phyloP scores from a whole-genome alignment of 352 stramenopile species.

The Globisporangium nagaii region DNA sequence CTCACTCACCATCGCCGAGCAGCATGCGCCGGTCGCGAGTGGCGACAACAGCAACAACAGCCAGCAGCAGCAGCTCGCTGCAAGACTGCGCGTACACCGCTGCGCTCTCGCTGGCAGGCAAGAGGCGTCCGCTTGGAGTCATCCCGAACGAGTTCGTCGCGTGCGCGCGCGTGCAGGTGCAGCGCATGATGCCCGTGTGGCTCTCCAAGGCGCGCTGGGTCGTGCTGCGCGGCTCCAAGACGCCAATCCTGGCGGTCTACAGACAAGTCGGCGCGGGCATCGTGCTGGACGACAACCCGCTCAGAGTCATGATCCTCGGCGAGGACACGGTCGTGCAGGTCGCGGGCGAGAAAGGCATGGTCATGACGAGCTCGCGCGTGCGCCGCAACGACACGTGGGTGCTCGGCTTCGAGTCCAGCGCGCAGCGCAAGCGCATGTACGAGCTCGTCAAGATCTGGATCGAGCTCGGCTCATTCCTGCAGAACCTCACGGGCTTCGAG shows the following conservation, averaged over 20 bases:
- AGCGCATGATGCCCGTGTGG: slow-evolving; percentile 50
- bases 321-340: slow-evolving; percentile 36
- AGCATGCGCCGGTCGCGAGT: neutral
- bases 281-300: slow-evolving; percentile 28
- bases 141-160: slow-evolving; percentile 51
- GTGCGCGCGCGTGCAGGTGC: slow-evolving; percentile 35
- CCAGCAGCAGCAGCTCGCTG: neutral
- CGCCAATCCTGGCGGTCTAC: slow-evolving; percentile 48
- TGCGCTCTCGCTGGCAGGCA: neutral
- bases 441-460: slow-evolving; percentile 53
- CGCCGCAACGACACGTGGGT: slow-evolving; percentile 48
- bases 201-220: slow-evolving; percentile 47
- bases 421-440: slow-evolving; percentile 38
- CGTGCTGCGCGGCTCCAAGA: slow-evolving; percentile 57
- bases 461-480: slow-evolving; percentile 43
- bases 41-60: neutral
- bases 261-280: slow-evolving; percentile 19
- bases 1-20: too few relatives aligned
- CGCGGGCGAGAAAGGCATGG: slow-evolving; percentile 37
- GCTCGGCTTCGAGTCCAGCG: slow-evolving; percentile 38
- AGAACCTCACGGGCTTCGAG: slow-evolving; percentile 36
- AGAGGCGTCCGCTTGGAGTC: slow-evolving; percentile 19
- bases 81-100: neutral
- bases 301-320: slow-evolving; percentile 51
- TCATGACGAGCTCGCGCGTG: slow-evolving; percentile 46